phyloP scores from a whole-genome alignment of 805 yeast genomes.

The Cyberlindnera suaveolens region DNA sequence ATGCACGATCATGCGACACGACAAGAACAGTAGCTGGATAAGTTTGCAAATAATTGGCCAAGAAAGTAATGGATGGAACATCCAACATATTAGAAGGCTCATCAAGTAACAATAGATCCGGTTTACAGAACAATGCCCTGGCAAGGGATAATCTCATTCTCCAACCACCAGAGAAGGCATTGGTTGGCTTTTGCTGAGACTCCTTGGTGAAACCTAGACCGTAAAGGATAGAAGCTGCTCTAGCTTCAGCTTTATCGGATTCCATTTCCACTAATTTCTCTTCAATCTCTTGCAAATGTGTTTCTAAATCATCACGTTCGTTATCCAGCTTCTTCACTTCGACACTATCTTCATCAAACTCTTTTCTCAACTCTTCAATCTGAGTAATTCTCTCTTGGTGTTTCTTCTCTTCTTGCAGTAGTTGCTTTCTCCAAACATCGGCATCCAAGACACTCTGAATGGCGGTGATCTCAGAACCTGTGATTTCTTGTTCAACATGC shows the following conservation, averaged over 20 bases:
- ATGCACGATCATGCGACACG: slow-evolving; percentile 97
- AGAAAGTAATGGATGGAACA: slow-evolving; percentile 94
- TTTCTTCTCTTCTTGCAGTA: slow-evolving; percentile 68
- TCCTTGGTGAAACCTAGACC: slow-evolving; percentile 93
- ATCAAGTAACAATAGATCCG: slow-evolving; percentile 87
- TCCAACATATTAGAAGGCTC: slow-evolving; percentile 99
- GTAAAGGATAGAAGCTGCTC: slow-evolving; percentile 87
- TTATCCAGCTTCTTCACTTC: slow-evolving; percentile 78
- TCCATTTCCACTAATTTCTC: slow-evolving; percentile 90
- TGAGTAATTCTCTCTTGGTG: slow-evolving; percentile 70
- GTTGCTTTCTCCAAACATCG: slow-evolving; percentile 96
- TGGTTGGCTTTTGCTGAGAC: slow-evolving; percentile 78
- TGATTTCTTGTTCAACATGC: slow-evolving; percentile 95
- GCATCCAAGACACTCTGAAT: slow-evolving; percentile 97
- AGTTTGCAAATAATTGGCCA: slow-evolving; percentile 82
- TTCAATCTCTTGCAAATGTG: slow-evolving; percentile 69
- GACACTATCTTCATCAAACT: slow-evolving; percentile 69
- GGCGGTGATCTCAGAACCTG: slow-evolving; percentile 89
- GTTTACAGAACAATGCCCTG: slow-evolving; percentile 94
- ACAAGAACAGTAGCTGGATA: slow-evolving; percentile 91
- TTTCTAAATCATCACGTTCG: slow-evolving; percentile 82
- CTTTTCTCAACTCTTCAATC: slow-evolving; percentile 60
- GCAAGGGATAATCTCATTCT: slow-evolving; percentile 99
- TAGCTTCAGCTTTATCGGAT: slow-evolving; percentile 93
- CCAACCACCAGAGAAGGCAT: slow-evolving; percentile 99